Base-by-base conservation (phyloP, 768 basidiomycete species). In the Lactarius tabidus region DNA sequence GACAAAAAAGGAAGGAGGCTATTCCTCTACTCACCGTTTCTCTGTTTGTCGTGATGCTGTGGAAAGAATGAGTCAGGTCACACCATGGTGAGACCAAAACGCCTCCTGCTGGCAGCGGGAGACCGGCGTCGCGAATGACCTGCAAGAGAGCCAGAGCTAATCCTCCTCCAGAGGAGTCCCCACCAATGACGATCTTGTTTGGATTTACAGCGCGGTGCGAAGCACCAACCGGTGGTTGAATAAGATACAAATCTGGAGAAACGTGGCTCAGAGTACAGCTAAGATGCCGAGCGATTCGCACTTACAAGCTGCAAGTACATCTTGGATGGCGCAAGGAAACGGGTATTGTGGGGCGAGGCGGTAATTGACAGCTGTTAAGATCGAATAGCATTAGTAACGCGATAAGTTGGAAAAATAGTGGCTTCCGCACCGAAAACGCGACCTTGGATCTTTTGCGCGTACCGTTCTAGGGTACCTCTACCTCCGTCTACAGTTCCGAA, bases 281-380 rank as follows among this genome's bases (percentile, higher is more conserved):
- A 6, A 2, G 38, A 41, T 26, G 9, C 43, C 58, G 35, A 1
- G 5, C 8, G 45, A 3, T 26, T 28, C 12, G 7, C 3, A 75
- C 86, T 69, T 70, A 92, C 91, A 98, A 7, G 93, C 88, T 4
- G 96, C 91, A 14, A 97, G 72, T 29, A 87, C 78, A 74, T 97
- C 96, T 71, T 95, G 94, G 12, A 98, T 76, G 1, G 88, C 91
- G 70, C 91, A 92, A 15, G 96, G 95, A 74, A 95, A 97, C 1
- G 95, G 95, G 71, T 95, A 98, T 75, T 98, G 95, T 0, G 95
- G 95, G 12, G 95, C 90, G 18, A 95, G 83, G 43, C 90, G 84
- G 71, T 91, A 91, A 66, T 89, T 87, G 60, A 91, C 80, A 64
- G 89, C 89, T 90, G 63, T 14, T 6, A 14, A 26, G 31, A 55